Base-by-base conservation (phyloP, 352 stramenopile species). In the Phytophthora europaea region DNA sequence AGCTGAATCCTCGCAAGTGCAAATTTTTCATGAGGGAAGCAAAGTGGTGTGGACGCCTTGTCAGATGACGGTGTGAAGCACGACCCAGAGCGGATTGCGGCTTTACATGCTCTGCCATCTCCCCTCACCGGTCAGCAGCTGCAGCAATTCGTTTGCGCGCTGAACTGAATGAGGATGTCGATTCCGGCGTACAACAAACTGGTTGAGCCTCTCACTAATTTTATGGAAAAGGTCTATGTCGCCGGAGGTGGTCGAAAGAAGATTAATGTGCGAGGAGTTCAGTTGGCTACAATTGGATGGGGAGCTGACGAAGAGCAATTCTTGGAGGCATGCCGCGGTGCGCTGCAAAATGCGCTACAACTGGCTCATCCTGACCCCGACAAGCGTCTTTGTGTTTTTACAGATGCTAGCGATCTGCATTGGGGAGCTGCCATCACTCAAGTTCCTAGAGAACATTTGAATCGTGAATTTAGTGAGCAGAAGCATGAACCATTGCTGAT, bases 121-220 rank as follows among this genome's bases (percentile, higher is more conserved):
- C 63, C 70, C 0, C 61, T 23, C 16, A 69, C 43, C 1, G 54
- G 43, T 2, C 47, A 57, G 9, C 40, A 73, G 18, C 15, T 73
- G 4, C 61, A 77, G 12, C 64, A 67, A 38, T 73, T 76, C 18
- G n/a, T 76, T 40, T 77, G 63, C 28, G 70, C 57, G 1, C 45
- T 72, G 28, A 77, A 77, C 28, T 67, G 70, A 64, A 65, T 68
- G 70, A n/a, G 70, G 20, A 31, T 26, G 6, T 69, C 59, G 12
- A 12, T 77, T 2, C 70, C 61, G 22, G 66, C 62, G 10, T 77
- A 54, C 38, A 68, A 59, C 18, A 66, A 66, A 23, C 26, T 72
- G 16, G 60, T 67, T n/a, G 22, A 45, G 4, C 23, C 52, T 12
- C 15, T 64, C 2, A 6, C 57, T 10, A 56, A 60, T 6, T 16